Base-by-base conservation (phyloP, 208 protist species). In the Strigomonas galati region DNA sequence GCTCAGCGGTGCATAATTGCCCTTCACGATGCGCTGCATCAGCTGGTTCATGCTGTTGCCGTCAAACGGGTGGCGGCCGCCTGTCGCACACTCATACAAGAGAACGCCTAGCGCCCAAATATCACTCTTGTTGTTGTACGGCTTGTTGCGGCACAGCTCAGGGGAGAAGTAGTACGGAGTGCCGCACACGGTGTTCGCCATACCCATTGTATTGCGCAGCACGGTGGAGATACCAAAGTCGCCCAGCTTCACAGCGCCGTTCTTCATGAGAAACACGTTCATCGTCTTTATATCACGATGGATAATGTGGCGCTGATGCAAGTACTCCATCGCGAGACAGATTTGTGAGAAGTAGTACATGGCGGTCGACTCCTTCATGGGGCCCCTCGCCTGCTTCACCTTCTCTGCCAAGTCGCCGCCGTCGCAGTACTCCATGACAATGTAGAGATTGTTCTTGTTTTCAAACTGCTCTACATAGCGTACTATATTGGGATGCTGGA, bases 101-200 rank as follows among this genome's bases (percentile, higher is more conserved):
- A 97, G 67, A 19, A 94, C 85, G 30, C 92, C 92, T 44, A 97
- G 76, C 0, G 94, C 87, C 96, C 97, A 98, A 23, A 98, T 93
- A 80, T 98, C 97, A 54, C 81, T 92, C 71, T 98, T 98, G 71
- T 98, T 95, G 74, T 99, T 98, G 81, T 98, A 99, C 35, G 93
- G 93, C 62, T 93, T 91, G 69, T 97, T 90, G 15, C 92, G 76
- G 72, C 94, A 98, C 51, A 99, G 78, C 71, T 98, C 96, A 0
- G 97, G 97, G 0, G 92, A 96, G 63, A 98, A 97, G 78, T 98
- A 98, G 71, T 98, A 98, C 2, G 97, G 94, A 19, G 92, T 97
- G 26, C 93, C 95, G 71, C 92, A 97, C 4, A 97, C 89, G 0
- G 94, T 98, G 63, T 92, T 93, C 0, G 94, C 92, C 81, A 97